Percentiles rank a stretch among this genome's conserved stretches.
These are phyloP conservation scores for Acrodontium crateriforme DNA, from an alignment of 2,329 filamentous ascomycete species.

Conservation along the genomic window DNA sequence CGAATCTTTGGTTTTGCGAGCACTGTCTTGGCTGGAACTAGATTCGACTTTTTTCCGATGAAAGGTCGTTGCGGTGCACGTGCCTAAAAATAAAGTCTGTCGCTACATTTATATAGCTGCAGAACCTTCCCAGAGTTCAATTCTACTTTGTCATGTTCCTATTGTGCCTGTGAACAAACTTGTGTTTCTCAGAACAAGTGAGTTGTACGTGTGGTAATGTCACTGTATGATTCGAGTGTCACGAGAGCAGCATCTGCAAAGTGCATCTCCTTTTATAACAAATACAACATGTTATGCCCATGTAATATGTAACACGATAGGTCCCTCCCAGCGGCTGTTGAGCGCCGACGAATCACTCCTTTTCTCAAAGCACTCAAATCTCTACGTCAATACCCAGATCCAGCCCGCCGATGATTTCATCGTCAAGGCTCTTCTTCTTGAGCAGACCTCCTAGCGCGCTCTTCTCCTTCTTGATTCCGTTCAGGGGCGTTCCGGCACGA, in stretches of 20 bases:
- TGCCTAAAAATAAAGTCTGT: conserved; percentile 9
- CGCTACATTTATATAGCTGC: background rate
- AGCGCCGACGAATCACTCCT: no score
- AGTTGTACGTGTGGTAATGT: no score
- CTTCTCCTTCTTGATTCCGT: conserved; percentile 30
- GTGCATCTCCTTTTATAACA: no score
- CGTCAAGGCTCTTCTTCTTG: conserved; percentile 61
- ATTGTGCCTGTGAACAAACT: no score
- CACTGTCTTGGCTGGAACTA: conserved; percentile 10
- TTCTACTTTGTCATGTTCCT: no score
- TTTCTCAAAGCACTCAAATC: conserved; percentile 46
- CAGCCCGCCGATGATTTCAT: conserved; percentile 80
- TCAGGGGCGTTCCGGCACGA: conserved; percentile 23
- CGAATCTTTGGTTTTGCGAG: conserved; percentile 13
- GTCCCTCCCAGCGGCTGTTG: no score
- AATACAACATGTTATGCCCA: no score
- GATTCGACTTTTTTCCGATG: conserved; percentile 20
- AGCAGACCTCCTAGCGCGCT: conserved; percentile 32
- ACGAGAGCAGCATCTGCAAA: no score
- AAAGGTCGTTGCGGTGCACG: conserved; percentile 23
- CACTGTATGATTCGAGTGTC: no score
- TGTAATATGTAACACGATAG: no score
- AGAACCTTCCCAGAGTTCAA: no score
- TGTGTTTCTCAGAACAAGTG: no score
- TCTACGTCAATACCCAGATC: conserved; percentile 90